Evolutionary conservation across 768 basidiomycete genomes (phyloP), one percentile per base, ranked within the genome.

Genomic region (Pulveroboletus sp.): DNA sequence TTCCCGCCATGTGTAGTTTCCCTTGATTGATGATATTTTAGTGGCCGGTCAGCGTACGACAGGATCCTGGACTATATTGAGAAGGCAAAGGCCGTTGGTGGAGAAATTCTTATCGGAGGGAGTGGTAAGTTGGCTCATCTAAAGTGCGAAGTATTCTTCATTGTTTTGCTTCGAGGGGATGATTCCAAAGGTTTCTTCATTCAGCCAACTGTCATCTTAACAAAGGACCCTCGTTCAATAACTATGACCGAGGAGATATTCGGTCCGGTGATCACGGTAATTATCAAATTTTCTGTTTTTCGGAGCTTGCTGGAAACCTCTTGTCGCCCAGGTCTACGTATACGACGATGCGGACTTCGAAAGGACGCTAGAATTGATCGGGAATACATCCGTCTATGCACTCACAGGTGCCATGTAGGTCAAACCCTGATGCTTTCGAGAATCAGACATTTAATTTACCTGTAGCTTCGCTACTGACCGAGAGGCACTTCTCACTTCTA

Each of bases 191-290:
- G 96, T 8, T 99, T 82, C 77, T 98, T 86, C 69, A 75, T 99
- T 50, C 82, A 93, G 66, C 96, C 96, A 4, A 99, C 96, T 8
- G 83, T 97, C 50, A 94, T 99, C 61, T 71, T 91, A 51, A 95
- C 86, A 59, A 88, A 89, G 63, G 91, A 98, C 65, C 93, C 96
- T 34, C 81, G 81, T 52, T 88, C 83, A 2, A 69, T 94, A 37
- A 94, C 93, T 2, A 89, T 99, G 82, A 80, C 79, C 7, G 90
- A 97, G 57, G 96, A 99, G 72, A 89, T 99, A 60, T 98, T 99
- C 60, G 96, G 96, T 1, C 96, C 96, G 22, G 94, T 98, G 30
- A 60, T 97, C 45, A 95, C 94, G 30, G 91, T 90, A 62, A 54
- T 32, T 55, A 42, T 74, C 60, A n/a, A 36, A 34, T 32, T 39